These are phyloP conservation scores for Dothideomycetes sp. DNA, from an alignment of 2,329 filamentous ascomycete genomes.

Conservation along the genomic window DNA sequence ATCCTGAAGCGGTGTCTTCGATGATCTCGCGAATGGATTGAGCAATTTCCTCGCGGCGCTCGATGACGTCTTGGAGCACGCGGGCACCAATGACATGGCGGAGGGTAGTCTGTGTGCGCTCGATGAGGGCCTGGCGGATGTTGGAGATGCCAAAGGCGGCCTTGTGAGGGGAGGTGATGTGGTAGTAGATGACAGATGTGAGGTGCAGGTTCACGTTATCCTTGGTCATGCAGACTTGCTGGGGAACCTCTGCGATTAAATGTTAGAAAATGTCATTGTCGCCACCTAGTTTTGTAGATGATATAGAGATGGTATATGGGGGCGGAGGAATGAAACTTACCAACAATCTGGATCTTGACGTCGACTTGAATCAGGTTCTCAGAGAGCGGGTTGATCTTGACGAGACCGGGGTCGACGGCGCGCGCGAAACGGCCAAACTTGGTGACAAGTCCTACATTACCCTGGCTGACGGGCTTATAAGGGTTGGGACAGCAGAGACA, in stretches of 20 bases:
- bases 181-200: conserved; percentile 98
- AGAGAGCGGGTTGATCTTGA: conserved; percentile 93
- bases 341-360: conserved; percentile 97
- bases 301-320: background rate
- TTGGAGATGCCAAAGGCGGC: conserved; percentile 94
- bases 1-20: conserved; percentile 83
- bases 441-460: conserved; percentile 89
- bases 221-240: conserved; percentile 98
- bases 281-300: background rate
- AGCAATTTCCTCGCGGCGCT: conserved; percentile 93
- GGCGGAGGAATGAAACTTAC: conserved; percentile 23
- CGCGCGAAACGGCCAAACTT: conserved; percentile 93
- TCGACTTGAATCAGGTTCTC: conserved; percentile 86
- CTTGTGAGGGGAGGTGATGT: conserved; percentile 90
- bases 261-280: too few species aligned
- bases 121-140: conserved; percentile 87
- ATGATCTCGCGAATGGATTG: conserved; percentile 95
- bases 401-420: conserved; percentile 89
- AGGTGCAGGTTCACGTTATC: conserved; percentile 93
- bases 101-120: conserved; percentile 95
- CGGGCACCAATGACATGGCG: conserved; percentile 93
- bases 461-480: conserved; percentile 84
- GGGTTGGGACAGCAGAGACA: conserved; percentile 90
- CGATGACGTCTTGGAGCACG: conserved; percentile 94
- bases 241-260: conserved; percentile 69